Evolutionary conservation across 305 asterid genomes (phyloP).

Genomic region (Fraxinus velutina): DNA sequence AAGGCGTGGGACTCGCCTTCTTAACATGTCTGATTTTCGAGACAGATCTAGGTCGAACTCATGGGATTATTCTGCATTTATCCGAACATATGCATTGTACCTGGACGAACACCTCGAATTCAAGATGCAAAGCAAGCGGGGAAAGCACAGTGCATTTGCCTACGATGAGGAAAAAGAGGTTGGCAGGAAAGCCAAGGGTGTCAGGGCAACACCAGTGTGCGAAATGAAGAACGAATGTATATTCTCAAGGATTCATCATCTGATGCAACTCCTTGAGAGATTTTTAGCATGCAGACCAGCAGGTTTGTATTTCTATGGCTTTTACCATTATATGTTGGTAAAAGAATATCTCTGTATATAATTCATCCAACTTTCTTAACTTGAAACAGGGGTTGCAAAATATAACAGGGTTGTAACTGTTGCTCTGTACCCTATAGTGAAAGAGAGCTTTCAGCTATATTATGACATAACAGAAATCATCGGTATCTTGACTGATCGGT

Average conservation of each 20-base stretch:
- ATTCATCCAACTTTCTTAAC: not conserved
- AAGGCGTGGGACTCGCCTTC: conserved; percentile 81
- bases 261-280: conserved; percentile 76
- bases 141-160: conserved; percentile 41
- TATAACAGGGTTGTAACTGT: conserved; percentile 58
- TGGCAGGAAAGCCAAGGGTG: conserved; percentile 30
- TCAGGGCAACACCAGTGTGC: conserved; percentile 43
- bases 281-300: conserved; percentile 82
- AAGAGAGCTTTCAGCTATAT: conserved; percentile 71
- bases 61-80: conserved; percentile 94
- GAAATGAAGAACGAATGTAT: conserved; percentile 64
- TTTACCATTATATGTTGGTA: not conserved
- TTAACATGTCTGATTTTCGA: conserved; percentile 79
- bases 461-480: conserved; percentile 68
- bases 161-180: conserved; percentile 39
- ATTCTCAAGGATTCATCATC: conserved; percentile 60
- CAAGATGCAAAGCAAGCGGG: conserved; percentile 63
- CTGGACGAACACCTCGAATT: conserved; percentile 80
- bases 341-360: not conserved
- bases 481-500: conserved; percentile 64
- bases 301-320: conserved; percentile 35
- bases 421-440: conserved; percentile 67
- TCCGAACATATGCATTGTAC: conserved; percentile 65
- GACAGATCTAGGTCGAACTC: conserved; percentile 55
- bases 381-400: conserved; percentile 64